Percentiles rank a stretch among this genome's conserved stretches.
Evolutionary conservation across 257 asterid genomes (phyloP).

Genomic region (Ehretia macrophylla): DNA sequence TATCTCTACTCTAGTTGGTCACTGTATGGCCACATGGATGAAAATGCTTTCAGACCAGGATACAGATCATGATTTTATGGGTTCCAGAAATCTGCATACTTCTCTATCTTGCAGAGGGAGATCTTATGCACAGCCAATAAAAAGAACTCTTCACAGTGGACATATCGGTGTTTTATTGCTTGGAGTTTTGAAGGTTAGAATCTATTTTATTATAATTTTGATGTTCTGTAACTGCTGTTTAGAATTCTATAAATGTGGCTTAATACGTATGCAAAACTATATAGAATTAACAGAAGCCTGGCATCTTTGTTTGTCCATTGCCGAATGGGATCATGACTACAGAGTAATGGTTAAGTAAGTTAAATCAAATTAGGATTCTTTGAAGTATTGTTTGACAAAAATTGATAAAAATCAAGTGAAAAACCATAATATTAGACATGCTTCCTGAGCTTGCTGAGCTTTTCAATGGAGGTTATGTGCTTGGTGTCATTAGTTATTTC

Average conservation of each 20-base stretch:
- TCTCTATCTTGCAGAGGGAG: constrained; percentile 49
- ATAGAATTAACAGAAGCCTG: too few species aligned
- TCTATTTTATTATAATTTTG: neutral
- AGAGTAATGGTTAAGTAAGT: too few species aligned
- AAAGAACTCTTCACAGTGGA: constrained; percentile 39
- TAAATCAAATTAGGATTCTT: too few species aligned
- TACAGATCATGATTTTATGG: constrained; percentile 20
- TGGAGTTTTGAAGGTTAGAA: constrained; percentile 65
- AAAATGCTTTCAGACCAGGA: constrained; percentile 28
- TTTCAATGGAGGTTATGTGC: too few species aligned
- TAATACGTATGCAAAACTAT: neutral
- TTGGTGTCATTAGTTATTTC: too few species aligned
- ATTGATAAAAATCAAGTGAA: too few species aligned
- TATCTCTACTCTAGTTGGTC: constrained; percentile 51
- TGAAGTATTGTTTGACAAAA: too few species aligned
- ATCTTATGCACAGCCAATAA: constrained; percentile 37
- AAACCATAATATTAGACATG: too few species aligned
- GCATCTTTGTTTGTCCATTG: too few species aligned
- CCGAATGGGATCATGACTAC: too few species aligned
- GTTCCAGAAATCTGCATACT: constrained; percentile 19
- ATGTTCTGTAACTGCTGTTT: neutral
- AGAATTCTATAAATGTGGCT: neutral
- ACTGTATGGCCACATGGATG: constrained; percentile 62
- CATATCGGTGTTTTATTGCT: constrained; percentile 60
- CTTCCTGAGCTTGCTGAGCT: too few species aligned